Base-by-base conservation (phyloP, 2,329 filamentous ascomycete genomes). In the Polychaeton citri region DNA sequence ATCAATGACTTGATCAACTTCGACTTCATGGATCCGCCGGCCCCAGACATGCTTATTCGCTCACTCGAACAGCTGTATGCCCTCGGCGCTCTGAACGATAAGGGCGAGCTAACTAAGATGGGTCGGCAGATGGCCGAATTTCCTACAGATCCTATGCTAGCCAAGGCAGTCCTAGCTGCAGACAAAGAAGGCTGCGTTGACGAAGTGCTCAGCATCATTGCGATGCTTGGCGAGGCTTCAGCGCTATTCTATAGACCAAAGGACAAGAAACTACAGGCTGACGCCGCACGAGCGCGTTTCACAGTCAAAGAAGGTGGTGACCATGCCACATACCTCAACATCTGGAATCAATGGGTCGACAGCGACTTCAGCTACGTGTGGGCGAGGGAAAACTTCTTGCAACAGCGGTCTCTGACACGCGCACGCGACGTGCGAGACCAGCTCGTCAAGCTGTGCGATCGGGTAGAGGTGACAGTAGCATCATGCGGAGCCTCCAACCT, bases 121-220 rank as follows among this genome's bases (percentile, higher is more conserved):
- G 90, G 90, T 1, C 75, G 90, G 1, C 83, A 93, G 54, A 94
- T 96, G 83, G 83, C 85, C 12, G 88, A 96, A 59, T 90, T 96
- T 50, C 88, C 88, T 0, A 85, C 84, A 0, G 85, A 95, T 39
- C 86, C 86, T 0, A 90, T 90, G 79, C 72, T 95, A 4, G 81
- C 86, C 37, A 92, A 90, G 58, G 76, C 84, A 0, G 80, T 98
- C 13, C 72, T 98, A 3, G 84, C 85, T 0, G 84, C 88, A 0
- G 83, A 90, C 58, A 81, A 85, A 48, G 81, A 88, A 46, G 82
- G 82, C n/a, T 95, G 88, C 49, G 84, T 94, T 0, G 84, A 93
- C 40, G 90, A 98, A 60, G 76, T 96, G 0, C 66, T 98, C 12
- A 86, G 82, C 0, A 84, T 96, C 33, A 84, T 96, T n/a, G 77